Evolutionary conservation across 2,329 filamentous ascomycete species (phyloP), one percentile per base, ranked within the genome.

Genomic region (Penicillium italicum): DNA sequence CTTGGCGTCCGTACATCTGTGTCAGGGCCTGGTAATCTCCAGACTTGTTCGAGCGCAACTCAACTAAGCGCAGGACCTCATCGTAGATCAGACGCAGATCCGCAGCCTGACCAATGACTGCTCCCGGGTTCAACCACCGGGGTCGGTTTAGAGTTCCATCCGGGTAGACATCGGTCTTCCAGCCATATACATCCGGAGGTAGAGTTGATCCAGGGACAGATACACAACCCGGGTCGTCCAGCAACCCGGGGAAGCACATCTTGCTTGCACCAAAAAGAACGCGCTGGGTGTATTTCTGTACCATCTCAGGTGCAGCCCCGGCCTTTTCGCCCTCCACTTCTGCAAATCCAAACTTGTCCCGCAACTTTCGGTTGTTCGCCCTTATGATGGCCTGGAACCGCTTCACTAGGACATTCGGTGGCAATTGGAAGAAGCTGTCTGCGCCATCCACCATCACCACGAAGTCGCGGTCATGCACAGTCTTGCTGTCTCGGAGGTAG

Each of bases 341-440:
- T 37, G 64, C 63, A 50, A 49, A 69, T 2, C 80, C 80, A 59
- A 84, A 84, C 37, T 76, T 78, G 48, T 76, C 69, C 34, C 74
- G 71, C 40, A 87, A 70, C 26, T 79, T 77, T 31, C 71, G 68
- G 59, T 88, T 84, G 28, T 80, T 81, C 48, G 77, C 76, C n/a
- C 76, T 72, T 18, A 82, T 67, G 16, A 84, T 72, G 14, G 76
- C 72, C 60, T 85, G 82, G 68, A 88, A 89, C 41, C 86, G 79
- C 60, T 80, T 74, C 26, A 89, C 79, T 60, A 89, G 72, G 20
- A 88, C 76, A 40, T 86, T 81, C 3, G 83, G 80, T 0, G 85
- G 84, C 2, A 89, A 74, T 67, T 89, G 86, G 56, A 88, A 83
- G 73, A 85, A 84, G 1, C 84, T 77, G 56, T 88, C 84, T 66